Evolutionary conservation across 2,329 filamentous ascomycete species (phyloP).

Genomic region (Aspergillus persii): DNA sequence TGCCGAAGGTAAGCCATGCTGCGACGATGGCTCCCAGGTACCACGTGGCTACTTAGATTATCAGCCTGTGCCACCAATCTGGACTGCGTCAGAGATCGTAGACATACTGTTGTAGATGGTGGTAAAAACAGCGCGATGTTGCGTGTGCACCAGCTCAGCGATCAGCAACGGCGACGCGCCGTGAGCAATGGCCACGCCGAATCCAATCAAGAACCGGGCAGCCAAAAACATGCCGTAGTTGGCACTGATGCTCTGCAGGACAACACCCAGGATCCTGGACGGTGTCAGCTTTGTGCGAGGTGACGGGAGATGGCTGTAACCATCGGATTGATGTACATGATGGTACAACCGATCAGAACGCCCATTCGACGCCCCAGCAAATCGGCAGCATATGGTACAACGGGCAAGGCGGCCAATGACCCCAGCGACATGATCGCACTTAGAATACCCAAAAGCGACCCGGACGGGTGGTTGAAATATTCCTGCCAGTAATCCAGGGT

Average conservation of each 20-base stretch:
- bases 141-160: conserved; percentile 29
- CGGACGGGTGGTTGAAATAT: conserved; percentile 32
- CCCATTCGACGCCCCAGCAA: conserved; percentile 47
- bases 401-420: conserved; percentile 47
- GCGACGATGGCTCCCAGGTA: conserved; percentile 49
- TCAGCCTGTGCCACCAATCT: too few species aligned
- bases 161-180: conserved; percentile 27
- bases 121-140: conserved; percentile 28
- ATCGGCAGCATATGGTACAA: conserved; percentile 51
- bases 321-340: conserved; percentile 9
- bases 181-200: conserved; percentile 27
- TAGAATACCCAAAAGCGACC: conserved; percentile 44
- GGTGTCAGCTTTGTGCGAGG: not conserved
- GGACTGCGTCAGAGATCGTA: not conserved
- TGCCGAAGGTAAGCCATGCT: conserved; percentile 44
- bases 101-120: conserved; percentile 24
- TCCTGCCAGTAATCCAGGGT: conserved; percentile 43
- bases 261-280: conserved; percentile 25
- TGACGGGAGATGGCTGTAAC: not conserved
- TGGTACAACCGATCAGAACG: conserved; percentile 42
- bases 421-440: conserved; percentile 52
- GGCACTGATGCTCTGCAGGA: conserved; percentile 26
- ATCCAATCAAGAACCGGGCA: conserved; percentile 29
- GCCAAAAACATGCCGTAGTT: conserved; percentile 30
- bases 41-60: conserved; percentile 36